These are phyloP conservation scores for Quercus gilva DNA, from an alignment of 306 rosid genomes.

Conservation along the genomic window DNA sequence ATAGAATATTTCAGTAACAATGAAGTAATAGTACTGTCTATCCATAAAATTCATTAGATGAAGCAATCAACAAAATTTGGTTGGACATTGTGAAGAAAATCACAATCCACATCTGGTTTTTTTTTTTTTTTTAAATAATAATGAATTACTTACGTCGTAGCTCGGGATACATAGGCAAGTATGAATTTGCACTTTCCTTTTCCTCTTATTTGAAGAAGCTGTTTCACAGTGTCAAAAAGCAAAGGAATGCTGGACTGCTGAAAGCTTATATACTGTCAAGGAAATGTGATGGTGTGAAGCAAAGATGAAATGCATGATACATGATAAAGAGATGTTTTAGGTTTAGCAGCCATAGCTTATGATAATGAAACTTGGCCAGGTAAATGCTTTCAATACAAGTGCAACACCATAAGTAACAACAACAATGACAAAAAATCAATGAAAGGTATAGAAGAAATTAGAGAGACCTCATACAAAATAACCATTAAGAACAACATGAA, in stretches of 20 bases:
- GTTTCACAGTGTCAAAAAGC: conserved; percentile 71
- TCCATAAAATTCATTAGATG: not conserved
- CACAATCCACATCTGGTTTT: not conserved
- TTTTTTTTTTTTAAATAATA: not conserved
- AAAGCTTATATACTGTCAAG: conserved; percentile 81
- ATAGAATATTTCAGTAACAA: not conserved
- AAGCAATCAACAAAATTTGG: conserved; percentile 11
- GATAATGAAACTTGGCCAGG: not conserved
- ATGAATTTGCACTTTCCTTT: conserved; percentile 74
- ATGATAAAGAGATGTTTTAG: not conserved
- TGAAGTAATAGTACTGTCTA: not conserved
- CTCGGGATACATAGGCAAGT: conserved; percentile 86
- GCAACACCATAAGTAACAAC: not conserved
- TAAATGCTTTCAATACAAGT: not conserved
- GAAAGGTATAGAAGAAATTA: not conserved
- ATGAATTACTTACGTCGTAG: conserved; percentile 52
- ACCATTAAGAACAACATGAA: not conserved
- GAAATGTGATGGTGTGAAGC: not conserved
- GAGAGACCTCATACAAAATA: not conserved
- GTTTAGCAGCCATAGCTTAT: not conserved
- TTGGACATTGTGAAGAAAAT: not conserved
- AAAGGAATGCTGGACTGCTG: conserved; percentile 75
- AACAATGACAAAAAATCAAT: not conserved
- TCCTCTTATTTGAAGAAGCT: conserved; percentile 57
- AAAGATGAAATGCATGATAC: not conserved